Evolutionary conservation across 2,329 filamentous ascomycete species (phyloP).

Genomic region (Ilyonectria robusta): DNA sequence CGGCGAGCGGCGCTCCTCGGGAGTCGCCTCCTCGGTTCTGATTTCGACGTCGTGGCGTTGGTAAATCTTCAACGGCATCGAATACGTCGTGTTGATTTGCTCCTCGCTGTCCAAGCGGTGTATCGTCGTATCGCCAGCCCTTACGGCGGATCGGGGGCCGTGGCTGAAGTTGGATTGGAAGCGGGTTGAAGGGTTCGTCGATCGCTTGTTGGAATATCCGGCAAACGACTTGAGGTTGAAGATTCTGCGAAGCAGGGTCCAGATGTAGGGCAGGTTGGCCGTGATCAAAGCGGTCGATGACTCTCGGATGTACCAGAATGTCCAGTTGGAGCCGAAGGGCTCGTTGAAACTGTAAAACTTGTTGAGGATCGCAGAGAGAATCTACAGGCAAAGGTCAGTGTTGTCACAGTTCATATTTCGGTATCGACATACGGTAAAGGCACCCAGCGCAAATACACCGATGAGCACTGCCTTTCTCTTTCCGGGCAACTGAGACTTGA

Average conservation of each 20-base stretch:
- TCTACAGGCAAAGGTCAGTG: conserved; percentile 49
- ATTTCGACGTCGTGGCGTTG: conserved; percentile 53
- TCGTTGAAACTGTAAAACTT: conserved; percentile 59
- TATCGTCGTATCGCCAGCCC: conserved; percentile 44
- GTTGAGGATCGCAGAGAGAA: conserved; percentile 64
- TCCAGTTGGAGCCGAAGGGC: conserved; percentile 56
- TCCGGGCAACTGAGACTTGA: conserved; percentile 62
- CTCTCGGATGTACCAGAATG: conserved; percentile 61
- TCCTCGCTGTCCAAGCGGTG: conserved; percentile 55
- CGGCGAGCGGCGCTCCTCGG: conserved; percentile 39
- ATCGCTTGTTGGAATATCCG: conserved; percentile 49
- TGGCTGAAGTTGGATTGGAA: conserved; percentile 47
- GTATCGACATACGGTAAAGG: conserved; percentile 59
- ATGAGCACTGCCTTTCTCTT: conserved; percentile 68
- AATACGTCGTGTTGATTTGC: conserved; percentile 51
- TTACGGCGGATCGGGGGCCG: conserved; percentile 43
- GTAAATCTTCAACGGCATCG: conserved; percentile 56
- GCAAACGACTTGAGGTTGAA: conserved; percentile 55
- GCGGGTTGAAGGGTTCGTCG: conserved; percentile 44
- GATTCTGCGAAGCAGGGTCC: conserved; percentile 56
- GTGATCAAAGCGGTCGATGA: conserved; percentile 60
- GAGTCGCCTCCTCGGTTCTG: conserved; percentile 41
- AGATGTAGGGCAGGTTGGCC: conserved; percentile 59
- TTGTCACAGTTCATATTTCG: neutral
- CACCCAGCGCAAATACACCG: conserved; percentile 60